Percentiles rank a stretch among this genome's conserved stretches.
phyloP scores from a whole-genome alignment of 306 rosid genomes.

The Dryas drummondii region DNA sequence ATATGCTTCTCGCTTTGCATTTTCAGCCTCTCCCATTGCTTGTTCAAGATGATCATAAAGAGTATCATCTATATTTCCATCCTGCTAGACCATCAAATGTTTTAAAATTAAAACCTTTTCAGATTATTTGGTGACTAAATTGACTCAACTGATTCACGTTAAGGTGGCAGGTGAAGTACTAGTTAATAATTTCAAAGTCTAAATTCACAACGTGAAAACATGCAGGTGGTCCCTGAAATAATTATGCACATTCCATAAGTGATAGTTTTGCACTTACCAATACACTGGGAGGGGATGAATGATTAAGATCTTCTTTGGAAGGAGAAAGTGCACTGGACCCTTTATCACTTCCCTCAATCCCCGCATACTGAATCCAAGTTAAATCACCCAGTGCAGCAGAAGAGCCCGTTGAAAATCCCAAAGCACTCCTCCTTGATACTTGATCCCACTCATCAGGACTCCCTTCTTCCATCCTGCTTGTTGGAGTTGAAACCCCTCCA shows the following conservation, averaged over 20 bases:
- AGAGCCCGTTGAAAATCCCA: conserved; percentile 41
- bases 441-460: conserved; percentile 27
- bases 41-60: conserved; percentile 64
- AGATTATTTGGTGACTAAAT: not conserved
- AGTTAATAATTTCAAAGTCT: not conserved
- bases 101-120: not conserved
- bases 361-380: conserved; percentile 28
- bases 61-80: conserved; percentile 48
- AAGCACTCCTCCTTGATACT: conserved; percentile 37
- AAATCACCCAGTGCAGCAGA: conserved; percentile 38
- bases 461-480: conserved; percentile 16
- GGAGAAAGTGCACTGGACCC: conserved; percentile 24
- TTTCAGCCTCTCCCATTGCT: conserved; percentile 62
- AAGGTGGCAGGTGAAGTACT: not conserved
- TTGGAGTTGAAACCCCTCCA: conserved; percentile 23
- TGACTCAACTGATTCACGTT: conserved; percentile 1
- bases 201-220: not conserved
- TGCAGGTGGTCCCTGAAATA: not conserved
- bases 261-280: conserved; percentile 37
- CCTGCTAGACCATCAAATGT: conserved; percentile 49
- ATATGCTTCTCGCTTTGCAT: conserved; percentile 56
- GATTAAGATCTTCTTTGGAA: conserved; percentile 27
- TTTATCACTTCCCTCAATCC: conserved; percentile 37
- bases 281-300: conserved; percentile 60
- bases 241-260: conserved; percentile 12